These are phyloP conservation scores for Mortierella sp. DNA, from an alignment of 371 early-diverging fungal species.

Conservation along the genomic window DNA sequence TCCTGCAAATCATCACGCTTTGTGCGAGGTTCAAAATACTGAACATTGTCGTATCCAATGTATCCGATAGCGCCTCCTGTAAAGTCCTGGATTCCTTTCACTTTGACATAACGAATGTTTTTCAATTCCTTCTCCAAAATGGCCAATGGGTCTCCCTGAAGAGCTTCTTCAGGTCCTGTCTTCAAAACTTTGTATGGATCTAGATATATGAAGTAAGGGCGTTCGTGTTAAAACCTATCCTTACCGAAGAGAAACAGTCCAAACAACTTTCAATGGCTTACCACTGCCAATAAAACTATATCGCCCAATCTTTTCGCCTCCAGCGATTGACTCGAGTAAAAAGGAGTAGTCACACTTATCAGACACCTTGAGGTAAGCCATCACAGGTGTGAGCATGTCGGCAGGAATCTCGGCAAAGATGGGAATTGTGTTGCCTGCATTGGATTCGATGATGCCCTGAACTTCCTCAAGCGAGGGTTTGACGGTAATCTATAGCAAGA, in stretches of 20 bases:
- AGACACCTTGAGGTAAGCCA: conserved; percentile 92
- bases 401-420: conserved; percentile 88
- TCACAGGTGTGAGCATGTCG: conserved; percentile 96
- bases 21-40: conserved; percentile 95
- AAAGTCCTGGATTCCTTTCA: conserved; percentile 89
- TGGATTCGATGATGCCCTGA: conserved; percentile 64
- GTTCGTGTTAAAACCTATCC: background rate
- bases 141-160: conserved; percentile 90
- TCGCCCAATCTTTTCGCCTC: conserved; percentile 94
- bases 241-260: background rate
- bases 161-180: conserved; percentile 76
- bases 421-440: conserved; percentile 89
- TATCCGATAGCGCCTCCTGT: conserved; percentile 98
- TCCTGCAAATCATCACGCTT: conserved; percentile 80
- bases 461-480: conserved; percentile 83
- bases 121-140: conserved; percentile 87
- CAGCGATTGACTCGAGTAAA: conserved; percentile 94
- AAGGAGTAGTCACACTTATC: conserved; percentile 87
- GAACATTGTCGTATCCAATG: conserved; percentile 95
- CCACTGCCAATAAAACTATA: conserved; percentile 96
- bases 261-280: conserved; percentile 50
- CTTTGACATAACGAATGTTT: conserved; percentile 78
- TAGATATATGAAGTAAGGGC: conserved; percentile 36
- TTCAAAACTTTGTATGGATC: conserved; percentile 89
- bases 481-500: conserved; percentile 41